These are phyloP conservation scores for Candida corydali DNA, from an alignment of 805 yeast species.

Conservation along the genomic window DNA sequence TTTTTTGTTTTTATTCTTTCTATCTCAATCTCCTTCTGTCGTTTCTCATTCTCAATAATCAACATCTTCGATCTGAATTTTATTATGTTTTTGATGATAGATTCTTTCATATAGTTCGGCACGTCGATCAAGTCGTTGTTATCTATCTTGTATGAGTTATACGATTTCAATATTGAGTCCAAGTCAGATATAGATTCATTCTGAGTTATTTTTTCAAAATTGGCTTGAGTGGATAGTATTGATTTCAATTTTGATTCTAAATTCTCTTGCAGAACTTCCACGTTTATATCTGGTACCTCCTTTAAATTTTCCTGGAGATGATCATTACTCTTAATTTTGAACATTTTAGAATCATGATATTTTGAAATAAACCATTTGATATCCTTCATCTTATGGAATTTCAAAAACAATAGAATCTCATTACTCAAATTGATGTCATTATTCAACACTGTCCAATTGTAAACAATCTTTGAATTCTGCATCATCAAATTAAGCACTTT, in stretches of 20 bases:
- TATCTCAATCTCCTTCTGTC: slow-evolving; percentile 42
- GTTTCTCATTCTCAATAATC: slow-evolving; percentile 46
- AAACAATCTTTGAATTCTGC: slow-evolving; percentile 12
- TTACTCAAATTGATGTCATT: slow-evolving; percentile 25
- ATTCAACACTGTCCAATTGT: slow-evolving; percentile 30
- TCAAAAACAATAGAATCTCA: slow-evolving; percentile 26
- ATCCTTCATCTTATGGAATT: slow-evolving; percentile 18
- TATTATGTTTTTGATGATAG: slow-evolving; percentile 49
- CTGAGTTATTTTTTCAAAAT: slow-evolving; percentile 19
- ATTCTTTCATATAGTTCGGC: slow-evolving; percentile 49
- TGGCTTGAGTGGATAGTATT: slow-evolving; percentile 16
- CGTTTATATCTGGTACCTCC: slow-evolving; percentile 6
- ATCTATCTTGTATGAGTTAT: slow-evolving; percentile 48
- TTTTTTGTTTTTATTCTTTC: slow-evolving; percentile 49
- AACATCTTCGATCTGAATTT: slow-evolving; percentile 54
- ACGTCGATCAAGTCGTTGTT: slow-evolving; percentile 54
- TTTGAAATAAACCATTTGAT: slow-evolving; percentile 12
- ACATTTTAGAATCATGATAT: neutral
- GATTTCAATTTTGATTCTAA: slow-evolving; percentile 8
- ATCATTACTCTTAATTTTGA: slow-evolving; percentile 7
- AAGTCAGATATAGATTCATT: slow-evolving; percentile 34
- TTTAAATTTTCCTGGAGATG: slow-evolving; percentile 3
- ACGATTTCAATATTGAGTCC: slow-evolving; percentile 32
- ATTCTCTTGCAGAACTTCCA: too few relatives aligned
- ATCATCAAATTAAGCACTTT: slow-evolving; percentile 23